phyloP scores from a whole-genome alignment of 306 rosid species.

The Quercus robur region DNA sequence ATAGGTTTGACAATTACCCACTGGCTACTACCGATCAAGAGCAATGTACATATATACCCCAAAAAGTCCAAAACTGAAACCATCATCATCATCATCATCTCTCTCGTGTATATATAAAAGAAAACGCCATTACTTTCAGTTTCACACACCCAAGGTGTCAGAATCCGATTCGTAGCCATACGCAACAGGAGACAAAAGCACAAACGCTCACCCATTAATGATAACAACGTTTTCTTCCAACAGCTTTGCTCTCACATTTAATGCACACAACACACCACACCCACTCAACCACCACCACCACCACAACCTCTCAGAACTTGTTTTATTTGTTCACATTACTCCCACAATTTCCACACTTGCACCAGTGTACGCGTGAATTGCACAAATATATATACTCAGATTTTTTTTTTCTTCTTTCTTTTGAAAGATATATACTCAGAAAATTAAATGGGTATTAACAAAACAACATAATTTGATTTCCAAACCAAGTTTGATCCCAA shows the following conservation, averaged over 20 bases:
- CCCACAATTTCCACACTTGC: not conserved
- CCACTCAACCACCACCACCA: not conserved
- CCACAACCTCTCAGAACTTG: not conserved
- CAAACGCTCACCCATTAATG: conserved; percentile 43
- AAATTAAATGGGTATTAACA: too few species aligned
- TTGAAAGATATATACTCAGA: too few species aligned
- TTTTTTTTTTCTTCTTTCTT: too few species aligned
- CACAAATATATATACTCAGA: too few species aligned
- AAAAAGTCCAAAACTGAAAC: too few species aligned
- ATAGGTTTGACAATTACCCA: too few species aligned
- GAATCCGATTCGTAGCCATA: conserved; percentile 14
- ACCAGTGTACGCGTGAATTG: not conserved
- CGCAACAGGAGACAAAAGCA: conserved; percentile 14
- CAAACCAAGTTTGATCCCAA: too few species aligned
- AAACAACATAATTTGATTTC: too few species aligned
- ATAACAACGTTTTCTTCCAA: conserved; percentile 44
- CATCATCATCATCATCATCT: too few species aligned
- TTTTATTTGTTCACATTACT: not conserved
- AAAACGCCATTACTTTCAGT: conserved; percentile 27
- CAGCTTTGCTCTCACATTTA: conserved; percentile 51
- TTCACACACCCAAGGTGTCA: conserved; percentile 9
- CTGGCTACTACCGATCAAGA: too few species aligned
- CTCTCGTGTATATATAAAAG: too few species aligned
- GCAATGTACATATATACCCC: too few species aligned
- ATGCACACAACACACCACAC: conserved; percentile 10